phyloP scores from a whole-genome alignment of 1,139 yeast genomes.

The Nakaseomyces nivariensis region DNA sequence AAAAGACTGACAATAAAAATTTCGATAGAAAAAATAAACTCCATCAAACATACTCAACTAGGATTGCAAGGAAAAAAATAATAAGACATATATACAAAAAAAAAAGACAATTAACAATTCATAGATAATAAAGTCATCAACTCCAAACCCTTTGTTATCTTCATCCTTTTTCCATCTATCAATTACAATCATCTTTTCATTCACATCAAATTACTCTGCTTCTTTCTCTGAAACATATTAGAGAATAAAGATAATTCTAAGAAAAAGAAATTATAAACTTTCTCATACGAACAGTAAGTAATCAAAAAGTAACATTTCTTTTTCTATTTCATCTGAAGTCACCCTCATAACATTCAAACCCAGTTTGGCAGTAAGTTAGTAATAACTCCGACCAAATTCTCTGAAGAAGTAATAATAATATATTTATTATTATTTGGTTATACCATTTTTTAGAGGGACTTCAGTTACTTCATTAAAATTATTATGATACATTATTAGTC shows the following conservation, averaged over 20 bases:
- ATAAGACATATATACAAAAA: neutral
- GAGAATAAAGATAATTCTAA: neutral
- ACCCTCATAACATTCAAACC: neutral
- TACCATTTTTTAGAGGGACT: neutral
- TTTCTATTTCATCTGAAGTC: neutral
- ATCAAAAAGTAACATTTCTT: neutral
- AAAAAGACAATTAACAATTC: neutral
- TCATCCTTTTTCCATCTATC: neutral
- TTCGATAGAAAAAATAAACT: neutral
- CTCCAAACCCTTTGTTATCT: neutral
- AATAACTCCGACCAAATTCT: too few species aligned
- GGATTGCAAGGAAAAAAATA: neutral
- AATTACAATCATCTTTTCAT: neutral
- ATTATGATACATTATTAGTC: neutral
- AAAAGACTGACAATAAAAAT: neutral
- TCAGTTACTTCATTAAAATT: neutral
- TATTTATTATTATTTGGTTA: neutral
- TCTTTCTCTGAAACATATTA: neutral
- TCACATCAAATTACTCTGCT: neutral
- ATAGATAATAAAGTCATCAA: neutral
- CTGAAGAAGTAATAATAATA: neutral
- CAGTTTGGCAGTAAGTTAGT: neutral
- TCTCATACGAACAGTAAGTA: too few species aligned
- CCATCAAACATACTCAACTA: neutral
- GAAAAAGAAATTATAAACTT: neutral